Conservation (phyloP, 176 grass and related monocot genomes). For the maize (Zea mays) region Zm-B73-REFERENCE-NAM-5.0 NC_050102.1:159918501-159919000, state of each 20-base stretch:
- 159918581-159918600: too few relatives aligned
- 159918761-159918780: not conserved
- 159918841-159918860: constrained; percentile 6
- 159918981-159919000: constrained; percentile 28
- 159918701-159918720: too few relatives aligned
- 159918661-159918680: too few relatives aligned
- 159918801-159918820: constrained; percentile 19
- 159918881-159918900: constrained; percentile 15
- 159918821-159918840: not conserved
- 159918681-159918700: too few relatives aligned
- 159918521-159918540: too few relatives aligned
- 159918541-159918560: too few relatives aligned
- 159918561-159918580: too few relatives aligned
- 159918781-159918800: not conserved
- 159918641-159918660: too few relatives aligned
- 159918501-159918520: not conserved
- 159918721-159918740: too few relatives aligned
- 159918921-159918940: constrained; percentile 43
- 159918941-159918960: constrained; percentile 31
- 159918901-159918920: constrained; percentile 35
- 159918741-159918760: not conserved
- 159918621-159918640: too few relatives aligned
- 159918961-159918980: constrained; percentile 29
- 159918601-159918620: too few relatives aligned
- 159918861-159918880: not conserved